A percentile compares a stretch with the other conserved stretches of the same genome.
These are phyloP conservation scores for Daldinia childiae DNA, from an alignment of 495 filamentous ascomycete species.

Conservation along the genomic window DNA sequence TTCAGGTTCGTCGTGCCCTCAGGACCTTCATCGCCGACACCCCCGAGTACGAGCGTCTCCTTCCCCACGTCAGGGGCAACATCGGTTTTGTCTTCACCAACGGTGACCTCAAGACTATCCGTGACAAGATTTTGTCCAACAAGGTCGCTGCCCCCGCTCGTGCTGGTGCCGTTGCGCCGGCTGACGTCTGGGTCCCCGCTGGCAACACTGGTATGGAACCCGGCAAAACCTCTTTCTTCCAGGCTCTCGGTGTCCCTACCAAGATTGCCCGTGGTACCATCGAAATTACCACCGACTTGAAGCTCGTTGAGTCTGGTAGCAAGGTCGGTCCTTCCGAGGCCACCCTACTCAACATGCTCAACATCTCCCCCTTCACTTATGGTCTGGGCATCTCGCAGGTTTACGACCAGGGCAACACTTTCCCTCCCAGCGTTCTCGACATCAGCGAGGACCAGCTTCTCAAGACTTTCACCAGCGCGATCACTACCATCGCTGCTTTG, in stretches of 20 bases:
- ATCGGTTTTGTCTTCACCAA: slow-evolving; percentile 99
- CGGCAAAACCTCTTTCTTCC: slow-evolving; percentile 99
- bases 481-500: slow-evolving; percentile 85
- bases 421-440: slow-evolving; percentile 84
- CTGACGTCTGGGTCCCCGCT: slow-evolving; percentile 89
- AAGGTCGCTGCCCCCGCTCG: slow-evolving; percentile 96
- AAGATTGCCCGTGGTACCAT: slow-evolving; percentile 99
- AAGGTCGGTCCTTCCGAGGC: slow-evolving; percentile 99
- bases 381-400: slow-evolving; percentile 96
- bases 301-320: slow-evolving; percentile 89
- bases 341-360: slow-evolving; percentile 98
- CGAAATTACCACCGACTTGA: slow-evolving; percentile 98
- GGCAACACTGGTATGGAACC: slow-evolving; percentile 99
- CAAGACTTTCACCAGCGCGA: slow-evolving; percentile 79
- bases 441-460: slow-evolving; percentile 93
- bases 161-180: slow-evolving; percentile 93
- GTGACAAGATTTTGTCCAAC: slow-evolving; percentile 94
- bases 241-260: slow-evolving; percentile 99
- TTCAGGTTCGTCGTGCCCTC: slow-evolving; percentile 90
- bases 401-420: slow-evolving; percentile 95
- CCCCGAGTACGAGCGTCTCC: slow-evolving; percentile 96
- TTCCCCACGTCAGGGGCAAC: slow-evolving; percentile 95
- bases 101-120: slow-evolving; percentile 86
- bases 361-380: slow-evolving; percentile 99
- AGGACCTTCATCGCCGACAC: slow-evolving; percentile 91